A percentile compares a stretch with the other conserved stretches of the same genome.
These are phyloP conservation scores for Zygosaccharomyces gambellarensis DNA, from an alignment of 805 yeast genomes.

Conservation along the genomic window DNA sequence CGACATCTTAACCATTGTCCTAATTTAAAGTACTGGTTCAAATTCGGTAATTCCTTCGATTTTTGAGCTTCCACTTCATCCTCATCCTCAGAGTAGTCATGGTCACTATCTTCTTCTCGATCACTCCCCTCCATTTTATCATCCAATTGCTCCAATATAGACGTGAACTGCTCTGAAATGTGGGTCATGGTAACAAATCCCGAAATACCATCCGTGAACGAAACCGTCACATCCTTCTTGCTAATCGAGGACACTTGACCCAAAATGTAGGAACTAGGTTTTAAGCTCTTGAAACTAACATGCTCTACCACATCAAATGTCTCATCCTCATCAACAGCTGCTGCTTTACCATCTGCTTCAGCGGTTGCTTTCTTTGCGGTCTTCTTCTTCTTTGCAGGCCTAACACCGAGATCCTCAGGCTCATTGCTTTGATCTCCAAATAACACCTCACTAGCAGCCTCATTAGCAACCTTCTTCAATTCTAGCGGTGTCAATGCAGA, in stretches of 20 bases:
- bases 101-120: conserved; percentile 35
- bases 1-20: conserved; percentile 88
- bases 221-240: conserved; percentile 57
- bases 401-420: conserved; percentile 15
- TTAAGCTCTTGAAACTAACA: conserved; percentile 55
- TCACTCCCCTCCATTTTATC: conserved; percentile 41
- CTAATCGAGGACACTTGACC: conserved; percentile 69
- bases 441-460: conserved; percentile 83
- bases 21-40: conserved; percentile 48
- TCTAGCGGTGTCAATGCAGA: conserved; percentile 84
- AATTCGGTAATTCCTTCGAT: conserved; percentile 50
- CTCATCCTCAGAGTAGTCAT: conserved; percentile 30
- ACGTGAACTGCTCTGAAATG: conserved; percentile 59
- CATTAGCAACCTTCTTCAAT: conserved; percentile 85
- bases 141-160: conserved; percentile 52
- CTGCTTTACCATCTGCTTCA: conserved; percentile 22
- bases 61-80: conserved; percentile 15
- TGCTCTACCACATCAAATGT: conserved; percentile 52
- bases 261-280: conserved; percentile 67
- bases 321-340: conserved; percentile 32
- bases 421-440: conserved; percentile 41
- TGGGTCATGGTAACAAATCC: conserved; percentile 77
- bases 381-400: conserved; percentile 42
- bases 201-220: conserved; percentile 73
- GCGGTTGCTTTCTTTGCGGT: conserved; percentile 23